phyloP scores from a whole-genome alignment of 805 yeast genomes.

The Zygosaccharomyces bailii region DNA sequence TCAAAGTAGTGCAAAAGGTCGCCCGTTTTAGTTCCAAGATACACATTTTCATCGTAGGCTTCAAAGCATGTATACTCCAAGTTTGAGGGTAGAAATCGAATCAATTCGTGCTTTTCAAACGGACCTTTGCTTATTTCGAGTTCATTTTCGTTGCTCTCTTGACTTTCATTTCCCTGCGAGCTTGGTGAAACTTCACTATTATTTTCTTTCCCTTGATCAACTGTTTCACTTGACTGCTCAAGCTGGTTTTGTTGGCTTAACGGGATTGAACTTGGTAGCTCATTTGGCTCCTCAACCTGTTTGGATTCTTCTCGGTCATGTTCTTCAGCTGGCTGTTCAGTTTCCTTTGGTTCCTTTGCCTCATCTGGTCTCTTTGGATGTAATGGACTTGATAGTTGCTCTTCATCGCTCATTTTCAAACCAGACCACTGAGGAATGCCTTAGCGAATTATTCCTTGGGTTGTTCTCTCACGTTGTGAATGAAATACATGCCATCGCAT shows the following conservation, averaged over 20 bases:
- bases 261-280: not conserved
- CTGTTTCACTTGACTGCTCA: not conserved
- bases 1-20: constrained; percentile 36
- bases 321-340: not conserved
- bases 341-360: not conserved
- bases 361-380: not conserved
- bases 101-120: constrained; percentile 22
- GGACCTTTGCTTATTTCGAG: constrained; percentile 21
- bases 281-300: not conserved
- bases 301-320: not conserved
- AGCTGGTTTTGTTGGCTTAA: not conserved
- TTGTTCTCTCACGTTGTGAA: too few species aligned
- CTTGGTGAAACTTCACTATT: not conserved
- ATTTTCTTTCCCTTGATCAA: not conserved
- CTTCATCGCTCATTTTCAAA: too few species aligned
- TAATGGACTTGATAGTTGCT: not conserved
- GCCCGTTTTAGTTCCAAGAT: constrained; percentile 32
- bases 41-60: constrained; percentile 32
- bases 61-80: constrained; percentile 27
- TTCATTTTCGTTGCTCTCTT: not conserved
- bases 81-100: constrained; percentile 26
- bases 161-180: not conserved
- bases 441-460: too few species aligned
- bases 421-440: too few species aligned
- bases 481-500: too few species aligned